Percentiles rank a stretch among this genome's conserved stretches.
Evolutionary conservation across 2,329 filamentous ascomycete species (phyloP).

Genomic region (Fusarium sulawesiense): DNA sequence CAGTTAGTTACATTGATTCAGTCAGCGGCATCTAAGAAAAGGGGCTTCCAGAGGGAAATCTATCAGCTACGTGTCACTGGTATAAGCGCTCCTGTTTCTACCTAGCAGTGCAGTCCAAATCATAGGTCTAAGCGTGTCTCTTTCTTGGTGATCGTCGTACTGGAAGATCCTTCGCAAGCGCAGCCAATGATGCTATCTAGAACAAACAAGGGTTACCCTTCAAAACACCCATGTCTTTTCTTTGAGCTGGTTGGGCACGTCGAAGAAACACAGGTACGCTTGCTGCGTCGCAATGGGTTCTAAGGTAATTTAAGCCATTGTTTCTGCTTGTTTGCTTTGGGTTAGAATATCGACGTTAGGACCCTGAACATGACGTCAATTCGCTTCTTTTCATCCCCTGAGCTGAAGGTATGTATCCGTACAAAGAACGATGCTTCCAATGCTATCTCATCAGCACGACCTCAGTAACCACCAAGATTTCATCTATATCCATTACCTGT

Average conservation of each 20-base stretch:
- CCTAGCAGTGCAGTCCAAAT: slow-evolving; percentile 17
- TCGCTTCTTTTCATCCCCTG: neutral
- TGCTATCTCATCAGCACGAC: neutral
- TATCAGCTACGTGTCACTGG: slow-evolving; percentile 13
- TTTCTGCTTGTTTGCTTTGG: slow-evolving; percentile 6
- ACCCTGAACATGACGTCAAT: slow-evolving; percentile 34
- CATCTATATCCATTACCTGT: neutral
- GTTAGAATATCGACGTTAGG: neutral
- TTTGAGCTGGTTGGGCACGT: neutral
- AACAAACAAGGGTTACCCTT: slow-evolving; percentile 16
- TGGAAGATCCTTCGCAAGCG: slow-evolving; percentile 2
- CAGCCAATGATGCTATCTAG: slow-evolving; percentile 12
- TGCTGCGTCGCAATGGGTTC: neutral
- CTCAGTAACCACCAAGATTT: neutral
- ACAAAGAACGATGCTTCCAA: neutral
- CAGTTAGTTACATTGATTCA: neutral
- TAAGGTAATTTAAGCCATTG: slow-evolving; percentile 2
- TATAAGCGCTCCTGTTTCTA: slow-evolving; percentile 33
- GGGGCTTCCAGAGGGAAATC: slow-evolving; percentile 9
- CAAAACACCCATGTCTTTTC: slow-evolving; percentile 25
- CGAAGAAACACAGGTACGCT: neutral
- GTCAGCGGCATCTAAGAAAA: slow-evolving; percentile 17
- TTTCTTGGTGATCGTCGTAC: slow-evolving; percentile 12
- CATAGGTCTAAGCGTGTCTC: slow-evolving; percentile 24
- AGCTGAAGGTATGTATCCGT: neutral